Conservation (phyloP, 2,329 filamentous ascomycete genomes). For the Claviceps digitariae region DNA sequence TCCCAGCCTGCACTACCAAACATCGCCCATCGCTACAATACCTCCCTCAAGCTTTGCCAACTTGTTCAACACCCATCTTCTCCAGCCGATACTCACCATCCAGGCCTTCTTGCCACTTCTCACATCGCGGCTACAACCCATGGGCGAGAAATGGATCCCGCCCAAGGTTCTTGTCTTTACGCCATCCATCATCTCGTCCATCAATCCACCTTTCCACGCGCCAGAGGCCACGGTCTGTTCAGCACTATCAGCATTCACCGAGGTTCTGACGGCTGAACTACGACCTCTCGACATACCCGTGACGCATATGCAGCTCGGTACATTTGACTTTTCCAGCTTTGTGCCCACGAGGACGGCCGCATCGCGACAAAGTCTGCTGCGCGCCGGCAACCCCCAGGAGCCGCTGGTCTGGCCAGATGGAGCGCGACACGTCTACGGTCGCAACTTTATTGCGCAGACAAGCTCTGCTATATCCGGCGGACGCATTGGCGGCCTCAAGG, state of each 20-base stretch:
- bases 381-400: slow-evolving; percentile 30
- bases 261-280: slow-evolving; percentile 68
- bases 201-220: slow-evolving; percentile 68
- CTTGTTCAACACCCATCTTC: slow-evolving; percentile 79
- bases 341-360: slow-evolving; percentile 28
- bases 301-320: slow-evolving; percentile 79
- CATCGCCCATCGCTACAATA: slow-evolving; percentile 74
- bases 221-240: slow-evolving; percentile 78
- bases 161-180: slow-evolving; percentile 66
- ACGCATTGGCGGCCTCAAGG: slow-evolving; percentile 45
- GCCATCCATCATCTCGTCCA: slow-evolving; percentile 65
- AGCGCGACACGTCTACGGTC: slow-evolving; percentile 45
- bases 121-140: slow-evolving; percentile 44
- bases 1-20: slow-evolving; percentile 66
- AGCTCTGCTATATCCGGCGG: slow-evolving; percentile 41
- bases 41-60: slow-evolving; percentile 76
- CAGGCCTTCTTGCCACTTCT: slow-evolving; percentile 80
- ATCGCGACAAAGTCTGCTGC: slow-evolving; percentile 23
- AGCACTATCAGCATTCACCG: slow-evolving; percentile 74
- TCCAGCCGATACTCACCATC: slow-evolving; percentile 77
- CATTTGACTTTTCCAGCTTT: slow-evolving; percentile 69
- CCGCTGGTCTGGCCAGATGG: slow-evolving; percentile 50
- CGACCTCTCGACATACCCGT: slow-evolving; percentile 63
- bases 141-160: slow-evolving; percentile 35
- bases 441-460: slow-evolving; percentile 45